A percentile compares a stretch with the other conserved stretches of the same genome.
Conservation (phyloP, 2,329 filamentous ascomycete genomes). For the Podosphaera aphanis region DNA sequence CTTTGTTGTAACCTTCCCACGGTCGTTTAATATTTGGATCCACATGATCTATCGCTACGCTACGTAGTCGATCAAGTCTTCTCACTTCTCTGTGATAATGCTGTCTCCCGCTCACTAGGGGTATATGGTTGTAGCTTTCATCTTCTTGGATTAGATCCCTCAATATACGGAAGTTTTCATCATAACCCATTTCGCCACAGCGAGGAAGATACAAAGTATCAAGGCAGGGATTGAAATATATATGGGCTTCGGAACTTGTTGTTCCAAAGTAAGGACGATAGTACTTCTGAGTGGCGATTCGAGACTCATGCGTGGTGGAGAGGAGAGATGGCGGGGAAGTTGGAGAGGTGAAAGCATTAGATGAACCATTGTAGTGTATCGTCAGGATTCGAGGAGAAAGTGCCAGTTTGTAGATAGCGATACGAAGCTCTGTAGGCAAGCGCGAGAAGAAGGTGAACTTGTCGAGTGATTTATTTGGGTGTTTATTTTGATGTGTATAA, state of each 20-base stretch:
- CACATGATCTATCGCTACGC: conserved; percentile 24
- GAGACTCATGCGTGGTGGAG: conserved; percentile 21
- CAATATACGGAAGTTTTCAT: conserved; percentile 20
- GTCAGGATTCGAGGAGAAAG: conserved; percentile 8
- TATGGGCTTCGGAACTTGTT: conserved; percentile 11
- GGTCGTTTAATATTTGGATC: conserved; percentile 21
- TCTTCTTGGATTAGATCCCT: conserved; percentile 14
- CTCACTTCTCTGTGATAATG: conserved; percentile 5
- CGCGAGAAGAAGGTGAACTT: conserved; percentile 10
- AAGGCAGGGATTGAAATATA: conserved; percentile 13
- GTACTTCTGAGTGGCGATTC: conserved; percentile 19
- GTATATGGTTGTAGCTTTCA: too few relatives aligned
- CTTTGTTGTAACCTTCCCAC: conserved; percentile 29
- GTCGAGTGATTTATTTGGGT: too few relatives aligned
- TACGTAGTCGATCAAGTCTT: conserved; percentile 16
- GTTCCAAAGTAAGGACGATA: conserved; percentile 19
- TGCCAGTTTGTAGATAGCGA: conserved; percentile 12
- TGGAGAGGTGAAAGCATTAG: conserved; percentile 18
- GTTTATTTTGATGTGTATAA: background rate
- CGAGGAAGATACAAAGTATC: conserved; percentile 15
- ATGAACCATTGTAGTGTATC: conserved; percentile 17
- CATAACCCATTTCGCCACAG: conserved; percentile 16
- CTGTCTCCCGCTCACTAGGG: background rate
- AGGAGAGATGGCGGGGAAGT: conserved; percentile 20
- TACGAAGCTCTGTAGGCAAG: conserved; percentile 13